Percentiles rank a stretch among this genome's conserved stretches.
phyloP scores from a whole-genome alignment of 768 basidiomycete species.

The Phaeolepiota aurea region DNA sequence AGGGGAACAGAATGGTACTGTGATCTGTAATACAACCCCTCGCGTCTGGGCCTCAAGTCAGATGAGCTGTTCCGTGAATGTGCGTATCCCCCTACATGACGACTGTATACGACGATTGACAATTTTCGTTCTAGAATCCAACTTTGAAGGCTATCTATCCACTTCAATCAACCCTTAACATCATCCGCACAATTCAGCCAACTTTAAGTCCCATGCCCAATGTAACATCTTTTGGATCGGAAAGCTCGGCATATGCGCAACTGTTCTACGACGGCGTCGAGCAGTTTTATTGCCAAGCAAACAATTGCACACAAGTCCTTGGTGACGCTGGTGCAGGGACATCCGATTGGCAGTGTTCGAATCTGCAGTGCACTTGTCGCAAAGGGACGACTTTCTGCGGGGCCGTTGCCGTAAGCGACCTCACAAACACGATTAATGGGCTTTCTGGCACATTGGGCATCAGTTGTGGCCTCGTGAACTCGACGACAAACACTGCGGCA shows the following conservation, averaged over 20 bases:
- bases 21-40: constrained; percentile 66
- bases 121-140: constrained; percentile 50
- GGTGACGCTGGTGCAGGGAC: constrained; percentile 24
- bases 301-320: constrained; percentile 58
- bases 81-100: constrained; percentile 29
- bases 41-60: constrained; percentile 73
- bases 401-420: constrained; percentile 28
- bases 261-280: constrained; percentile 76
- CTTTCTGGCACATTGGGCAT: constrained; percentile 63
- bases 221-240: constrained; percentile 46
- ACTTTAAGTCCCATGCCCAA: constrained; percentile 63
- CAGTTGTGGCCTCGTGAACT: constrained; percentile 43
- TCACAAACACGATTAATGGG: constrained; percentile 55
- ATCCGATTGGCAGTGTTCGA: constrained; percentile 62
- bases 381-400: constrained; percentile 72
- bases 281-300: constrained; percentile 80
- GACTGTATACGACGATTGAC: not conserved
- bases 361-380: constrained; percentile 70
- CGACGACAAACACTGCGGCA: constrained; percentile 35
- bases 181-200: constrained; percentile 68
- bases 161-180: constrained; percentile 61
- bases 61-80: constrained; percentile 79
- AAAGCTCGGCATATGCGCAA: constrained; percentile 54
- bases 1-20: constrained; percentile 45
- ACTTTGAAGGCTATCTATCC: constrained; percentile 76